Base-by-base conservation (phyloP, 140 eudicot species). In the Cichorium intybus region DNA sequence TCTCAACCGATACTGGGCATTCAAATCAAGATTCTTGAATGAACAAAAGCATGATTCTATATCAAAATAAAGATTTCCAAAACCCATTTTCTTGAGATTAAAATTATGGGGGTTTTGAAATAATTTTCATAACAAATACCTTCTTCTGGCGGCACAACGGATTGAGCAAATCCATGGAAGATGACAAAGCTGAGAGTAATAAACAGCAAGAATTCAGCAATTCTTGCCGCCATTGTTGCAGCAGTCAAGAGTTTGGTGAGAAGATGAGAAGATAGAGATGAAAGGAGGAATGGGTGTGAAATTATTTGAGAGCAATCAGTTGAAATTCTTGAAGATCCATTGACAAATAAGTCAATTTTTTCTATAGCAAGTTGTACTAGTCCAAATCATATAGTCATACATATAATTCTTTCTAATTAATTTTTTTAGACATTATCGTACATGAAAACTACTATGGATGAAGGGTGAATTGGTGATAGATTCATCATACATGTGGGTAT, bases 141-240 rank as follows among this genome's bases (percentile, higher is more conserved):
- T 81, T 81, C 83, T 68, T 64, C 61, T 49, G 46, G 83, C 26
- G 83, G 87, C 29, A 81, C 82, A n/a, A 28, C 28, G 14, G 80
- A 52, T 27, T 69, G 64, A 31, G 64, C 27, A 14, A 21, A 46
- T 46, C 64, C 55, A 41, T 61, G 51, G 57, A 67, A 62, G 37
- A 66, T 10, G 48, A 53, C 56, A 54, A 76, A 28, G 37, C 6
- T 20, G 12, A 80, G 39, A 10, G 39, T 23, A 27, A 81, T 17
- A 68, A 68, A 17, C 50, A 72, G 24, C 66, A 72, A 2, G 48
- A 47, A 39, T 23, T 17, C 23, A 27, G 31, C 7, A 24, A 4
- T 63, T 29, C 12, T 50, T 51, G 53, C 24, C 17, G 69, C 75
- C 75, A 64, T 77, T 60, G 74, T 58, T 59, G 66, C 35, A 54